Evolutionary conservation across 78 protist species (phyloP).

Genomic region (Polysphondylium violaceum): DNA sequence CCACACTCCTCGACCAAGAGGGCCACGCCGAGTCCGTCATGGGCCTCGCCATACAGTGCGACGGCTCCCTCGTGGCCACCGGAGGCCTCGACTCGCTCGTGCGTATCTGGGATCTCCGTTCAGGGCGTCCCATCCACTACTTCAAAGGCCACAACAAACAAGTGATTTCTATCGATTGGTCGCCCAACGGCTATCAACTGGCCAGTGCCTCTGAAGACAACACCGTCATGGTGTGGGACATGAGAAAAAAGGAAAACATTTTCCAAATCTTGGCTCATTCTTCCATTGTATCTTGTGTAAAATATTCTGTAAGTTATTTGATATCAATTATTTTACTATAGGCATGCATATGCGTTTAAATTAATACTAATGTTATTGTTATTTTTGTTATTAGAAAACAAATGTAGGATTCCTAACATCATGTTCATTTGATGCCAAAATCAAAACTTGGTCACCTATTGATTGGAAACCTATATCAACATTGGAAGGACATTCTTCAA

Average conservation of each 20-base stretch:
- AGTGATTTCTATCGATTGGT: constrained; percentile 82
- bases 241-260: constrained; percentile 54
- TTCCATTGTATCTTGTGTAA: constrained; percentile 75
- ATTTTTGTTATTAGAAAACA: too few species aligned
- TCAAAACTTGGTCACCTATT: constrained; percentile 43
- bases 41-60: constrained; percentile 83
- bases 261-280: constrained; percentile 84
- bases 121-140: constrained; percentile 80
- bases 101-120: constrained; percentile 89
- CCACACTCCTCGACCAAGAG: constrained; percentile 82
- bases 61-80: constrained; percentile 87
- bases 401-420: constrained; percentile 37
- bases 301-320: too few species aligned
- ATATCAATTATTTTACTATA: too few species aligned
- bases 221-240: constrained; percentile 87
- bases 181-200: constrained; percentile 85
- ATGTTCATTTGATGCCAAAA: constrained; percentile 55
- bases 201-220: constrained; percentile 88
- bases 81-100: constrained; percentile 79
- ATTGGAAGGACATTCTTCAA: constrained; percentile 49
- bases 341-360: too few species aligned
- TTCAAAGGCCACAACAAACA: constrained; percentile 86
- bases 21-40: constrained; percentile 83
- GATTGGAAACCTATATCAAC: constrained; percentile 32
- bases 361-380: not conserved